Base-by-base conservation (phyloP, 768 basidiomycete species). In the Rhodotorula graminis region DNA sequence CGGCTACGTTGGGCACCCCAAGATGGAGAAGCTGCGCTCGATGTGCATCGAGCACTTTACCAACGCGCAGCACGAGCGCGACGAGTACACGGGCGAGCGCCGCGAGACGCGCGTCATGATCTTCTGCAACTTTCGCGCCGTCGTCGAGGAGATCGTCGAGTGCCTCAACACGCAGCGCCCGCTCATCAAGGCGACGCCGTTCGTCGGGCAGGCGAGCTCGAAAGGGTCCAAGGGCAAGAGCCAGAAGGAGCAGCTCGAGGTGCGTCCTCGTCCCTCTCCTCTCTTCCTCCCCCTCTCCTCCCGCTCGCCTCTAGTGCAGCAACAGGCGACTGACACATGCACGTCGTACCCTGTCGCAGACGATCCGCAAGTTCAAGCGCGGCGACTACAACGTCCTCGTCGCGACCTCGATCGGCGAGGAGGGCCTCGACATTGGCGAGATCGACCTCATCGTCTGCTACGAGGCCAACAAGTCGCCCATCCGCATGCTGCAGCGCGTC, bases 341-440 rank as follows among this genome's bases (percentile, higher is more conserved):
- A 11, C 12, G n/a, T 0, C 31, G 12, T 6, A 59, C 55, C 29
- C 29, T 19, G 19, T 27, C 37, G 5, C 74, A 97, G 93, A 85
- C 91, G 46, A 91, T 99, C 78, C 83, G 88, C 70, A 86, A 87
- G 73, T 98, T 99, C 84, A 93, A 93, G 80, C 83, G 82, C 9
- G 93, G 92, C 19, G 88, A 88, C 70, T 92, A 87, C 80, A 99
- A 99, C 77, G 88, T 96, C 50, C 83, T 99, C 19, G 95, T 99
- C 15, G 90, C 94, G 2, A 98, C 96, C 10, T 95, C 90, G 8
- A 92, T 99, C 66, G 96, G 96, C 31, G 96, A 99, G 82, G 96
- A 99, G 81, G 96, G 96, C 69, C 84, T 99, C 27, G 96, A 99
- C 80, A 99, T 99, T 67, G 96, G 96, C 46, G 94, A 96, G 80